Base-by-base conservation (phyloP, 305 asterid species). In the Fraxinus nigra region DNA sequence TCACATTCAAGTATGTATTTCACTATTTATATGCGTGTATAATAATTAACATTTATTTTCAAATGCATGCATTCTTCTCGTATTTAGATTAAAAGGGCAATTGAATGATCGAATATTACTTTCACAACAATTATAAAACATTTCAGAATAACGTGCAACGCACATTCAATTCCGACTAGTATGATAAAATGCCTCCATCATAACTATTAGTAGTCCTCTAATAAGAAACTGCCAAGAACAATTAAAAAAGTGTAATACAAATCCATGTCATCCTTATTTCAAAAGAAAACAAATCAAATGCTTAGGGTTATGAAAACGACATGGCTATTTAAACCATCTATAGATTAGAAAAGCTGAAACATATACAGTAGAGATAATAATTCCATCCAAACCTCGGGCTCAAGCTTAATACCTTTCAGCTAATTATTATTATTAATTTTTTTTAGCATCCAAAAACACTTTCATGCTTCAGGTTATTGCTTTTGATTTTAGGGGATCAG, bases 211-310 rank as follows among this genome's bases (percentile, higher is more conserved):
- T 32, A 5, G 46, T 33, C 76, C 78, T 80, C 61, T 38, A 14
- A 82, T n/a, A 16, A 81, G 78, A 74, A 56, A 72, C 77, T 35
- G 51, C 24, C 80, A 59, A 76, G 40, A 65, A 40, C 40, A 30
- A 77, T 48, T 28, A 2, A 72, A 78, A 51, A 54, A 79, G 33
- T 51, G 20, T 54, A 48, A 74, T 30, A 8, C 37, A 72, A 74
- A 8, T 74, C 54, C 13, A 40, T 40, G 73, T 14, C 22, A 37
- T 24, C 75, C 26, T 79, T 24, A 51, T 24, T 67, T 22, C 10
- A 9, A 7, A 74, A 75, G 48, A 63, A 78, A 74, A 70, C 54
- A 51, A 33, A 63, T 63, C 28, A 32, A 3, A 3, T n/a, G 54
- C n/a, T 40, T 40, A 40, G 14, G 48, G 48, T 40, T 9, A 40